Evolutionary conservation across 441 rosid genomes (phyloP), one percentile per base, ranked within the genome.

Genomic region (Euphorbia celastroides): DNA sequence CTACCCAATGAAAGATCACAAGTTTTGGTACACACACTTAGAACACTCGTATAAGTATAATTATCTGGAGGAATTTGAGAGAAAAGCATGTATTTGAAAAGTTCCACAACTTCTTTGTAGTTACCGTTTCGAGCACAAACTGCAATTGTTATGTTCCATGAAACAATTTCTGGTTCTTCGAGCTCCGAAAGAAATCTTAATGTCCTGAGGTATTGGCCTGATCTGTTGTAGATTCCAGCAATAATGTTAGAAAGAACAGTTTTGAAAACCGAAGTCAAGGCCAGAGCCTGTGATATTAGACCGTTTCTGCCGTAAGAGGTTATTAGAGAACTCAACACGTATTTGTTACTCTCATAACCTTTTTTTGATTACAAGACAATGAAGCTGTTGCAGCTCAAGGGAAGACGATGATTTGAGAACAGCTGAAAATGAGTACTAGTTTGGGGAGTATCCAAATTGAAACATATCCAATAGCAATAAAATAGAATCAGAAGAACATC

Each of bases 141-240:
- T 17, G 90, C 85, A 52, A 86, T 76, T 30, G 71, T 81, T 70
- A 88, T 88, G 72, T 90, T 93, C 97, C 94, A 93, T 48, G 96
- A 88, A 69, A 86, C 84, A 52, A 57, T 65, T 52, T 90, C 96
- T 4, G 92, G 97, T 65, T 86, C 83, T 70, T 87, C 90, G 67
- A 88, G 79, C 60, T 76, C 64, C 57, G 85, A 84, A 71, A 90
- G 88, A 74, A 93, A 74, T 78, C 76, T 70, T 56, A 88, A 42
- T 8, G 92, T 75, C 67, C 82, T 79, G 44, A 57, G 71, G 81
- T 84, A 90, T 38, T 79, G 83, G 23, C 89, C 88, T 57, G 66
- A 69, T 78, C 89, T 86, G 78, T 76, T 88, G 65, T 80, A 84
- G 17, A 93, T 78, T 72, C 90, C 91, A 30, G 96, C 96, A 64